Percentiles rank a stretch among this genome's conserved stretches.
phyloP scores from a whole-genome alignment of 2,329 filamentous ascomycete genomes.

The Hortaea sp. region DNA sequence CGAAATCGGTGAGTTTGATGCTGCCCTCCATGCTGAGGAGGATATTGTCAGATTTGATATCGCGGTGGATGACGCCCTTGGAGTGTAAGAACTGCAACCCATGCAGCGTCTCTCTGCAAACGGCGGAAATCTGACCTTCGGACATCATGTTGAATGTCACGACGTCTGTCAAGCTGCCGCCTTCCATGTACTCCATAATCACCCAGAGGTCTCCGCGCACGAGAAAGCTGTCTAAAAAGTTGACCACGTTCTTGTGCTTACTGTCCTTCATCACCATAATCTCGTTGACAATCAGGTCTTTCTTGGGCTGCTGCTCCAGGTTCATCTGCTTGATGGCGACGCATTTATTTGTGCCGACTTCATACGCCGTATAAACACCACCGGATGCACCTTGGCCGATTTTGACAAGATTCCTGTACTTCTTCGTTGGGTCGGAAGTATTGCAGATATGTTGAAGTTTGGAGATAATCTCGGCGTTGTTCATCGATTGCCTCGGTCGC shows the following conservation, averaged over 20 bases:
- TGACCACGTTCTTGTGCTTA: slow-evolving; percentile 96
- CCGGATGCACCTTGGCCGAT: slow-evolving; percentile 96
- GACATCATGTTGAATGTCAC: slow-evolving; percentile 99
- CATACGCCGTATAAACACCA: slow-evolving; percentile 86
- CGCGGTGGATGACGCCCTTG: slow-evolving; percentile 94
- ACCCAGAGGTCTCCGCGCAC: slow-evolving; percentile 91
- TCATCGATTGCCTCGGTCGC: slow-evolving; percentile 60
- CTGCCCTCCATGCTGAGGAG: slow-evolving; percentile 85
- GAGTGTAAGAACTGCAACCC: slow-evolving; percentile 93
- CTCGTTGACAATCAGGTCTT: slow-evolving; percentile 97
- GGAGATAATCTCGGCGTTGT: slow-evolving; percentile 66
- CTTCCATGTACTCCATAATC: slow-evolving; percentile 99
- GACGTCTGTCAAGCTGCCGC: slow-evolving; percentile 91
- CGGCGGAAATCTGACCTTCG: slow-evolving; percentile 90
- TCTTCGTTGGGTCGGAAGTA: slow-evolving; percentile 75
- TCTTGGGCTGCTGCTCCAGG: slow-evolving; percentile 94
- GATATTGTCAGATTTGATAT: slow-evolving; percentile 99
- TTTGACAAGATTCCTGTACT: slow-evolving; percentile 81
- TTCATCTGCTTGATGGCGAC: slow-evolving; percentile 99
- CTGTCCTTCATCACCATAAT: slow-evolving; percentile 99
- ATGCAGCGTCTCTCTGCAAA: slow-evolving; percentile 85
- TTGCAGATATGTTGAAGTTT: slow-evolving; percentile 84
- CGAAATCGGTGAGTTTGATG: slow-evolving; percentile 98
- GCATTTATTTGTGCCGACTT: slow-evolving; percentile 70
- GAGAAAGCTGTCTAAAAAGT: slow-evolving; percentile 96